These are phyloP conservation scores for Solanum pimpinellifolium DNA, from an alignment of 257 asterid genomes.

Conservation along the genomic window DNA sequence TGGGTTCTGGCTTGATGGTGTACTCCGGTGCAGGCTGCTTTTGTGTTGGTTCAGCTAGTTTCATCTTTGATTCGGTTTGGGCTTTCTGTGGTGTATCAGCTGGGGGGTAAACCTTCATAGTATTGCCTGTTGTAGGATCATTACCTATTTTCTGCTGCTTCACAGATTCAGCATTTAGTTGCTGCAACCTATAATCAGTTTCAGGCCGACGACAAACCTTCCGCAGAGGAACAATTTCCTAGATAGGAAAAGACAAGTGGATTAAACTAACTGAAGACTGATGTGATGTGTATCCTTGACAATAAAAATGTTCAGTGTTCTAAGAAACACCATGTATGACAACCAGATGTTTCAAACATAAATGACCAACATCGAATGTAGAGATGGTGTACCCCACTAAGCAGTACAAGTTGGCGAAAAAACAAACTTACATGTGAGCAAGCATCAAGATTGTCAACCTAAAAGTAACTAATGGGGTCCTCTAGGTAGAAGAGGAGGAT, in stretches of 20 bases:
- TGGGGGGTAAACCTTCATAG: constrained; percentile 5
- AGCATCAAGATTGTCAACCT: background rate
- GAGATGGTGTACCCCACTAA: background rate
- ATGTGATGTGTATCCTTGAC: background rate
- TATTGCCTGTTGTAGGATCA: constrained; percentile 16
- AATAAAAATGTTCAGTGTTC: background rate
- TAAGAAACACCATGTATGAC: background rate
- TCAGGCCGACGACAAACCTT: constrained; percentile 55
- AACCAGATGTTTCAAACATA: background rate
- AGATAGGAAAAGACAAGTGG: background rate
- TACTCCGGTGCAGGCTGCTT: constrained; percentile 3
- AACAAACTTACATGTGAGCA: background rate
- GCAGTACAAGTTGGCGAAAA: background rate
- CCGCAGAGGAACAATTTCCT: constrained; percentile 75
- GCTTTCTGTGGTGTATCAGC: constrained; percentile 6
- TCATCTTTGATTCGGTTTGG: background rate
- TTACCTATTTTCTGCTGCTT: constrained; percentile 26
- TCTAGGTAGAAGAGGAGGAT: background rate
- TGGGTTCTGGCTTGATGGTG: background rate
- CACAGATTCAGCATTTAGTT: constrained; percentile 22
- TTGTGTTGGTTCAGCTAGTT: background rate
- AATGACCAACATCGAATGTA: background rate
- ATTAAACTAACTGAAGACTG: background rate
- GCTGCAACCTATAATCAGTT: constrained; percentile 53
- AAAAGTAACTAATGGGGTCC: background rate